phyloP scores from a whole-genome alignment of 495 filamentous ascomycete genomes.

The Aspergillus nanangensis region DNA sequence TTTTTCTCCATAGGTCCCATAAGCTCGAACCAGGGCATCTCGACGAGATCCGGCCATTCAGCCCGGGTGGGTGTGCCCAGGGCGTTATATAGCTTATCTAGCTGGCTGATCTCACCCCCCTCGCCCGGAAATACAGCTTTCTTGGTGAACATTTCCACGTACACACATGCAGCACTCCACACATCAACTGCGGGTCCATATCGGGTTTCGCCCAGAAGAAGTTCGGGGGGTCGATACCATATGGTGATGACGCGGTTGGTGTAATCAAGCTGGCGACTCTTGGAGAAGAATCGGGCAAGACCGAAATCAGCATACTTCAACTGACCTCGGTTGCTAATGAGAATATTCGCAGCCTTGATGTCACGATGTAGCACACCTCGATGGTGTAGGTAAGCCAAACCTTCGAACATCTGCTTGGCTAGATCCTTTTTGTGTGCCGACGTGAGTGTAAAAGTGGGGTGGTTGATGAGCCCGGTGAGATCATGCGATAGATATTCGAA shows the following conservation, averaged over 20 bases:
- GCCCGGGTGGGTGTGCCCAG: constrained; percentile 80
- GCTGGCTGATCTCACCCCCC: constrained; percentile 88
- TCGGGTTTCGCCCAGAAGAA: constrained; percentile 88
- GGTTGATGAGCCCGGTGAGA: constrained; percentile 81
- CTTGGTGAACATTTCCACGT: constrained; percentile 93
- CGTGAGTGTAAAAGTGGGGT: constrained; percentile 86
- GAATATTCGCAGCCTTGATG: constrained; percentile 91
- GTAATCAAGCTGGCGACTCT: constrained; percentile 89
- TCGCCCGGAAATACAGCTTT: constrained; percentile 95
- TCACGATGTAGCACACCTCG: constrained; percentile 93
- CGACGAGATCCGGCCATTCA: constrained; percentile 82
- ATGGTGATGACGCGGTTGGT: constrained; percentile 97
- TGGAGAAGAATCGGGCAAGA: constrained; percentile 93
- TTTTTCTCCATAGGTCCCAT: constrained; percentile 70
- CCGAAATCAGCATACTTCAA: constrained; percentile 97
- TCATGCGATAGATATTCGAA: constrained; percentile 99
- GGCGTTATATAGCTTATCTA: constrained; percentile 93
- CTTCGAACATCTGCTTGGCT: constrained; percentile 89
- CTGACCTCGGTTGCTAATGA: constrained; percentile 81
- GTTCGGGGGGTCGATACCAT: constrained; percentile 93
- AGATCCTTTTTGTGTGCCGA: constrained; percentile 89
- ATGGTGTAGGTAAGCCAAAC: constrained; percentile 89
- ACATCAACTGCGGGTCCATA: constrained; percentile 96
- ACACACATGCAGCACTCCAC: constrained; percentile 95
- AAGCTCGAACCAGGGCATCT: constrained; percentile 96